Evolutionary conservation across 2,329 filamentous ascomycete genomes (phyloP).

Genomic region (Didymella glomerata): DNA sequence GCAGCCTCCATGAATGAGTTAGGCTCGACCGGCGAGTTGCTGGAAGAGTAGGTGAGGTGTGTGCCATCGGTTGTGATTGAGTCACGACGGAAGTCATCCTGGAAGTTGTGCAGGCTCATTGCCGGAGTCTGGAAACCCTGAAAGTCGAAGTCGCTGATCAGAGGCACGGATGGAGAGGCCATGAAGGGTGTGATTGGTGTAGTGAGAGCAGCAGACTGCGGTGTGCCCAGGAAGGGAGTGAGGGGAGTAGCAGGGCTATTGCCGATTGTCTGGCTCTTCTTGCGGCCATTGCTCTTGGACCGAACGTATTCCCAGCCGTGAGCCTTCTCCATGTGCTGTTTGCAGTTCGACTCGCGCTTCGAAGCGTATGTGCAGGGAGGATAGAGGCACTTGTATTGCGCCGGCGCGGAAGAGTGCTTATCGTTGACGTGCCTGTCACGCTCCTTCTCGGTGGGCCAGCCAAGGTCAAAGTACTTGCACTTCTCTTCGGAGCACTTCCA

Average conservation of each 20-base stretch:
- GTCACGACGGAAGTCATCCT: constrained; percentile 49
- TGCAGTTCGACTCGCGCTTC: constrained; percentile 95
- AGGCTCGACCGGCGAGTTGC: constrained; percentile 52
- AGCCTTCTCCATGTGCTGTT: constrained; percentile 98
- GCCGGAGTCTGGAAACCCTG: constrained; percentile 47
- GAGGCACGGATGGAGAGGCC: constrained; percentile 54
- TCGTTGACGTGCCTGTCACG: constrained; percentile 96
- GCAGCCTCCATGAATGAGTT: constrained; percentile 54
- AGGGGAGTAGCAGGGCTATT: constrained; percentile 44
- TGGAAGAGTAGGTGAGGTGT: constrained; percentile 51
- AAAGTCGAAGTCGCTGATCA: constrained; percentile 45
- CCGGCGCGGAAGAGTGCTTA: constrained; percentile 84
- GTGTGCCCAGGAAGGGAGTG: constrained; percentile 50
- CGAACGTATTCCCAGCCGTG: constrained; percentile 91
- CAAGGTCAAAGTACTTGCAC: constrained; percentile 90
- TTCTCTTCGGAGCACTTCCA: constrained; percentile 86
- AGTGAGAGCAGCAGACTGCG: constrained; percentile 44
- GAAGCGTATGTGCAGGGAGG: constrained; percentile 90
- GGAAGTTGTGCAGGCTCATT: constrained; percentile 39
- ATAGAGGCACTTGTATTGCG: constrained; percentile 84
- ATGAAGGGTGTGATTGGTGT: constrained; percentile 52
- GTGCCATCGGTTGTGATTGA: constrained; percentile 50
- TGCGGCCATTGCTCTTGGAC: constrained; percentile 83
- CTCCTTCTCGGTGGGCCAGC: constrained; percentile 98
- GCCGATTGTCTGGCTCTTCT: constrained; percentile 41